A percentile compares a stretch with the other conserved stretches of the same genome.
These are phyloP conservation scores for Trametes cinnabarina DNA, from an alignment of 768 basidiomycete species.

Conservation along the genomic window DNA sequence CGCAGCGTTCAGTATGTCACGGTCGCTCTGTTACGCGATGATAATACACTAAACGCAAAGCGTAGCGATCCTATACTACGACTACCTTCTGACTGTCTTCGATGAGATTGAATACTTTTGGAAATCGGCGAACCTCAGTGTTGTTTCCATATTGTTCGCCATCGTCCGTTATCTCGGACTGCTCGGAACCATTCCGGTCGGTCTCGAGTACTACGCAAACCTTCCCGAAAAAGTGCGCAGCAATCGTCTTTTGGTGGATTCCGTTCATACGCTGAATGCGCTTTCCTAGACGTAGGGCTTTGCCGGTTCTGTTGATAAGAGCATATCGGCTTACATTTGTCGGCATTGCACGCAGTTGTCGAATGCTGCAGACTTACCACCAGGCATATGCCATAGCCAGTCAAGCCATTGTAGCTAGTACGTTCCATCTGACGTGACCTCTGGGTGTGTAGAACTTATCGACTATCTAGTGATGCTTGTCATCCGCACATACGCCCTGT, in stretches of 20 bases:
- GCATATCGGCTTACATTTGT: too few species aligned
- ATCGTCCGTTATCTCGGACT: slow-evolving; percentile 25
- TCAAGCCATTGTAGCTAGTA: slow-evolving; percentile 14
- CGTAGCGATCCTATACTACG: slow-evolving; percentile 39
- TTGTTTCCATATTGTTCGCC: slow-evolving; percentile 23
- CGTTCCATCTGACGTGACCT: not conserved
- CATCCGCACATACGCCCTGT: slow-evolving; percentile 27
- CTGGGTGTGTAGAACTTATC: not conserved
- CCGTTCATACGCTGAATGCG: not conserved
- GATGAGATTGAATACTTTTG: slow-evolving; percentile 48
- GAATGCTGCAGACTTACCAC: slow-evolving; percentile 12
- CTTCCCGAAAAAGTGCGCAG: slow-evolving; percentile 6
- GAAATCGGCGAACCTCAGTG: slow-evolving; percentile 23
- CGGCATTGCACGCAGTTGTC: not conserved
- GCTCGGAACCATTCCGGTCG: slow-evolving; percentile 23
- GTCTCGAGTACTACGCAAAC: slow-evolving; percentile 7
- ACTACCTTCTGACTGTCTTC: slow-evolving; percentile 45
- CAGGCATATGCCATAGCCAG: slow-evolving; percentile 8
- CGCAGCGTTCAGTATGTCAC: not conserved
- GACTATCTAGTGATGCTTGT: slow-evolving; percentile 18
- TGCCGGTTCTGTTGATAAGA: too few species aligned
- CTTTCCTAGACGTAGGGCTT: not conserved
- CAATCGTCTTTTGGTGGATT: too few species aligned
- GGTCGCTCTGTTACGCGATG: not conserved
- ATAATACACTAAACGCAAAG: too few species aligned